Conservation (phyloP, 306 rosid genomes). For the Carpinus fangiana region DNA sequence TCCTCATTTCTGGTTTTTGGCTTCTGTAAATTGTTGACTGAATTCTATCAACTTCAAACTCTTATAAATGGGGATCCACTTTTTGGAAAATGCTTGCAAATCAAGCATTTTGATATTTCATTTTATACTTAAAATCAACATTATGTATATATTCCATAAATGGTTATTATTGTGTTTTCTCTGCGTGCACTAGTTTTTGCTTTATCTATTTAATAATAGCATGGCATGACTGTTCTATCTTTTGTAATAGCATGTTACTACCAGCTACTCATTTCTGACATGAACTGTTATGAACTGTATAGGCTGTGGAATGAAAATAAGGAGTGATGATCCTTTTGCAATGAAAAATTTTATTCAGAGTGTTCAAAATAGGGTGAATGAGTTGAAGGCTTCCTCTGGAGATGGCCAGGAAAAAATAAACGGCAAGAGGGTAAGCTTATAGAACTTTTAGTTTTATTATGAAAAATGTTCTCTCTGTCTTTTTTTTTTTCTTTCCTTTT, state of each 20-base stretch:
- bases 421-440: constrained; percentile 70
- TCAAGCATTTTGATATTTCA: constrained; percentile 1
- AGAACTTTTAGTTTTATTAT: constrained; percentile 17
- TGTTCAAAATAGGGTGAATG: constrained; percentile 71
- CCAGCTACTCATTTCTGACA: constrained; percentile 13
- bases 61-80: neutral
- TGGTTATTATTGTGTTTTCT: constrained; percentile 1
- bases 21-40: constrained; percentile 6
- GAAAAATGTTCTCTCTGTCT: constrained; percentile 5
- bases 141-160: neutral
- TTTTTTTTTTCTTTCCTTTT: neutral
- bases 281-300: constrained; percentile 18
- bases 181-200: constrained; percentile 10
- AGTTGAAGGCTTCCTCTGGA: constrained; percentile 56
- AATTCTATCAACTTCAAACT: neutral
- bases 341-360: constrained; percentile 74
- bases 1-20: constrained; percentile 12
- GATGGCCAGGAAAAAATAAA: constrained; percentile 48
- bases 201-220: neutral
- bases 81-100: neutral
- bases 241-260: constrained; percentile 15
- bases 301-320: constrained; percentile 98
- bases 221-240: neutral
- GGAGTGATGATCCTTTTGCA: constrained; percentile 85
- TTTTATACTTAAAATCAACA: neutral